These are phyloP conservation scores for Hydnomerulius pinastri DNA, from an alignment of 768 basidiomycete genomes.

Conservation along the genomic window DNA sequence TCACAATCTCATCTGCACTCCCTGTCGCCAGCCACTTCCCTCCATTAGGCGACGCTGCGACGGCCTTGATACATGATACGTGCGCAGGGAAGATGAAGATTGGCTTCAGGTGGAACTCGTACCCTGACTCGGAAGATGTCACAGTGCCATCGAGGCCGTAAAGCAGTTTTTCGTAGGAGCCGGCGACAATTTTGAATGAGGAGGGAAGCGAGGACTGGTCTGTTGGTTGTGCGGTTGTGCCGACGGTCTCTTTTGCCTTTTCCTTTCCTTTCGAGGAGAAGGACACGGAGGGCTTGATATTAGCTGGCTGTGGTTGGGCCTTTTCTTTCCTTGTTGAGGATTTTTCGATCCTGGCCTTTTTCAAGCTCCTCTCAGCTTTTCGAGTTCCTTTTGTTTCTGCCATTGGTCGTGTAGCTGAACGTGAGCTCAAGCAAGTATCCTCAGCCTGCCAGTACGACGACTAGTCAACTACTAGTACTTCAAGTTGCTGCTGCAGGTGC, in stretches of 20 bases:
- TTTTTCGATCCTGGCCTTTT: constrained; percentile 27
- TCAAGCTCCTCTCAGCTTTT: constrained; percentile 22
- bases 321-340: constrained; percentile 3
- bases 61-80: constrained; percentile 87
- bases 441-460: too few relatives aligned
- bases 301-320: constrained; percentile 1
- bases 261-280: constrained; percentile 33
- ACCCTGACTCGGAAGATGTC: constrained; percentile 29
- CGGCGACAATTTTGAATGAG: constrained; percentile 85
- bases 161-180: constrained; percentile 95
- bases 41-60: constrained; percentile 83
- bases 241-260: constrained; percentile 18
- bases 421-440: too few relatives aligned
- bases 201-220: constrained; percentile 39
- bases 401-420: constrained; percentile 9
- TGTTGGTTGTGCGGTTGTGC: neutral
- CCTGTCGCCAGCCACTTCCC: constrained; percentile 97
- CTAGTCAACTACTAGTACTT: too few relatives aligned
- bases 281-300: constrained; percentile 3
- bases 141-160: constrained; percentile 82
- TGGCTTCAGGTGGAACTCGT: constrained; percentile 58
- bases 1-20: constrained; percentile 94
- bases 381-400: constrained; percentile 18
- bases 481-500: too few relatives aligned
- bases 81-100: constrained; percentile 98